A percentile compares a stretch with the other conserved stretches of the same genome.
Evolutionary conservation across 2,329 filamentous ascomycete genomes (phyloP).

Genomic region (Fusarium bulbicola): DNA sequence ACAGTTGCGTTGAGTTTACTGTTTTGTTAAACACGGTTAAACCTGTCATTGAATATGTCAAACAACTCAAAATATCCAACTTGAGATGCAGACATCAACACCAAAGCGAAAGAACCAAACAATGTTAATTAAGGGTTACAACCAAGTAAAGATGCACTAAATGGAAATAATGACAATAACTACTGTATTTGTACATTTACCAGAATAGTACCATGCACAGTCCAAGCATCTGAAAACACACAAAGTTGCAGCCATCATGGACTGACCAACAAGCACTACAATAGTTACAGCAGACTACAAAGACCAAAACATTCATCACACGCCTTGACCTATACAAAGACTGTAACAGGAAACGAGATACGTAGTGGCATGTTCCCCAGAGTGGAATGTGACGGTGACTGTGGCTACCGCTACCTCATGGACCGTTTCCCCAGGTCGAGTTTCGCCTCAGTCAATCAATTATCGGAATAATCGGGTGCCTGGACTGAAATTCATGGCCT

Average conservation of each 20-base stretch:
- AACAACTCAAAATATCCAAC: not conserved
- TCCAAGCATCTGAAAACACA: not conserved
- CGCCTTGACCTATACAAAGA: not conserved
- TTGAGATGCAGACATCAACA: not conserved
- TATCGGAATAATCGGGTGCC: slow-evolving; percentile 13
- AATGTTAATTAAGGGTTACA: not conserved
- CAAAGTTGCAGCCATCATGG: not conserved
- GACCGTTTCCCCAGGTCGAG: slow-evolving; percentile 7
- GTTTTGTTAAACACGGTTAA: not conserved
- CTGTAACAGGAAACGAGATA: not conserved
- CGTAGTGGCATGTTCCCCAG: slow-evolving; percentile 13
- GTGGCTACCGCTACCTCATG: not conserved
- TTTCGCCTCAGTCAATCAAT: slow-evolving; percentile 10
- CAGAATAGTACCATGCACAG: not conserved
- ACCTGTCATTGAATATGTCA: too few species aligned
- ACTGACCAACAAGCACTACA: not conserved
- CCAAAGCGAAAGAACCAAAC: not conserved
- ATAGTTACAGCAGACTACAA: not conserved
- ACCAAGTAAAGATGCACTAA: not conserved
- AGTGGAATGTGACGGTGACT: not conserved
- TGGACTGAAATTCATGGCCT: not conserved
- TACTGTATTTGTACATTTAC: not conserved
- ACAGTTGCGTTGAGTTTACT: not conserved
- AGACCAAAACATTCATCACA: not conserved
- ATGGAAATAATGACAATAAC: not conserved